Evolutionary conservation across 257 asterid species (phyloP).

Genomic region (Solanum bulbocastanum): DNA sequence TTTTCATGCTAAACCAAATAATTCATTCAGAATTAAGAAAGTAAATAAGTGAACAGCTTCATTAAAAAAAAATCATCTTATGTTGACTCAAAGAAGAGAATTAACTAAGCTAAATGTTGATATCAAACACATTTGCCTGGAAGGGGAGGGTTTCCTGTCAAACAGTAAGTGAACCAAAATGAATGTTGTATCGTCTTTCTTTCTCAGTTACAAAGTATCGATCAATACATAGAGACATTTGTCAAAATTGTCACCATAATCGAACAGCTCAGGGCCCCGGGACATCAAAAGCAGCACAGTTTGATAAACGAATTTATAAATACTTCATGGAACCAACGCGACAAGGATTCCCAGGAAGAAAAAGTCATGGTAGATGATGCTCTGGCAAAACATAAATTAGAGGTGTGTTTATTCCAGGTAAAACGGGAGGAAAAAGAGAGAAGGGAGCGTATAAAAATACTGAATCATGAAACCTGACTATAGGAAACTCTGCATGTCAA

Average conservation of each 20-base stretch:
- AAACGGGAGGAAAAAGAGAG: background rate
- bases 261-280: background rate
- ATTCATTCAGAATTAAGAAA: background rate
- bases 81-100: background rate
- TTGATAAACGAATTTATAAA: background rate
- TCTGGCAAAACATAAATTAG: background rate
- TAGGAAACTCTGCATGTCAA: slow-evolving; percentile 49
- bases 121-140: background rate
- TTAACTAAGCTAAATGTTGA: background rate
- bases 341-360: background rate
- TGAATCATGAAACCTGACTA: background rate
- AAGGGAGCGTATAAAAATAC: background rate
- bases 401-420: background rate
- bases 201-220: background rate
- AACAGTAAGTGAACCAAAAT: background rate
- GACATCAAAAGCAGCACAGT: background rate
- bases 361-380: background rate
- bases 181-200: background rate
- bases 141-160: background rate
- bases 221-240: background rate
- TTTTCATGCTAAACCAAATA: background rate
- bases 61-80: background rate
- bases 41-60: background rate
- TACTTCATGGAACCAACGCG: background rate
- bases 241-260: background rate